Percentiles rank a stretch among this genome's conserved stretches.
Conservation (phyloP, 441 rosid genomes). For the Aleurites moluccanus region DNA sequence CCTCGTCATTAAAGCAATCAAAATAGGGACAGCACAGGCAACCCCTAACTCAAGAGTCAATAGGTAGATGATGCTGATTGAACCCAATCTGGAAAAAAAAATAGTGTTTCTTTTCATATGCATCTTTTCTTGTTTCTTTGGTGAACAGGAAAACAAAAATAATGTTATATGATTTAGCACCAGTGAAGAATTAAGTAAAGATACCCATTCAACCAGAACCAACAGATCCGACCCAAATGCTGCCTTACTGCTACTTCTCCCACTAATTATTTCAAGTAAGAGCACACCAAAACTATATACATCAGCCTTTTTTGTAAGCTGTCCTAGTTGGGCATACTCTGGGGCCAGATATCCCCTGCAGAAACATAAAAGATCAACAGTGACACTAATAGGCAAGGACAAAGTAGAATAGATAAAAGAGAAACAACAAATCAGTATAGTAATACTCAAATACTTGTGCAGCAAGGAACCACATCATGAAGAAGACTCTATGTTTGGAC, state of each 20-base stretch:
- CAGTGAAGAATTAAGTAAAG: slow-evolving; percentile 14
- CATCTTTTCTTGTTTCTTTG: background rate
- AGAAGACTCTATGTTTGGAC: too few species aligned
- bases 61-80: background rate
- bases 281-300: slow-evolving; percentile 93
- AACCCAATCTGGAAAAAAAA: background rate
- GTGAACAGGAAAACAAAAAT: background rate
- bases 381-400: slow-evolving; percentile 2
- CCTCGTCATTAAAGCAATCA: background rate
- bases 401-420: background rate
- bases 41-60: background rate
- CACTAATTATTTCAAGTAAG: slow-evolving; percentile 79
- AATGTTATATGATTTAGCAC: background rate
- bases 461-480: too few species aligned
- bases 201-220: slow-evolving; percentile 93
- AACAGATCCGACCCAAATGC: slow-evolving; percentile 71
- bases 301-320: slow-evolving; percentile 90
- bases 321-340: slow-evolving; percentile 88
- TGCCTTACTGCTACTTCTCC: slow-evolving; percentile 78
- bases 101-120: background rate
- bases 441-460: too few species aligned
- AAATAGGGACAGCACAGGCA: background rate
- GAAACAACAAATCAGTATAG: too few species aligned
- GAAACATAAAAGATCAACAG: slow-evolving; percentile 6
- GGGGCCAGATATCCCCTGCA: slow-evolving; percentile 97